Evolutionary conservation across 2,329 filamentous ascomycete species (phyloP), one percentile per base, ranked within the genome.

Genomic region (Cladosporium sp.): DNA sequence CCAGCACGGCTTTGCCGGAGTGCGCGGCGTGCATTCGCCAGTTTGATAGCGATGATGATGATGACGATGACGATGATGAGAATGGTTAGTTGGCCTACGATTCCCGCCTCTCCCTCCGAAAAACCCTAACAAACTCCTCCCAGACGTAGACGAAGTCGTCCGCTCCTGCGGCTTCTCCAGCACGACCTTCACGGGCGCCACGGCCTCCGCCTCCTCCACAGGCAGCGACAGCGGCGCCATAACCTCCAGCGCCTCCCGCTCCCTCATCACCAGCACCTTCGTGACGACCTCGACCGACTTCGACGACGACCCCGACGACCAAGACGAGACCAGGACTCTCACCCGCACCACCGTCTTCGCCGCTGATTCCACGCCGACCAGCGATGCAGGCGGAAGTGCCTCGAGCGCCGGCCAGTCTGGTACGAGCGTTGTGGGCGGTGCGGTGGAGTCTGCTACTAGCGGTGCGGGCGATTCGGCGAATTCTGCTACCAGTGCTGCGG

Each of bases 11-110:
- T 7, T 35, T 67, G 13, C 63, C 65, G 1, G 35, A 55, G 12
- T 67, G 64, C 51, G 63, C 62, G 15, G 60, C 63, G 15, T 67
- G 63, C 48, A 58, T 67, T 30, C 43, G 55, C 4, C 50, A 60
- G 38, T 63, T 53, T 56, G 59, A 63, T 40, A 53, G 46, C 29
- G 59, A 64, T 46, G 60, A 60, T 38, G 57, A 55, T 53, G 60
- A 46, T 59, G 58, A 64, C 48, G 59, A 60, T 36, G 57, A 55
- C 54, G 59, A 45, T 59, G 60, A 64, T 43, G 59, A 65, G 39
- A 55, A 48, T 22, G 45, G 38, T 40, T 2, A 25, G 41, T n/a
- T 32, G 11, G 4, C 8, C 9, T n/a, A 11, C 30, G 11, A 32
- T 4, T 12, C 30, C n/a, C 12, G n/a, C 30, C 6, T 2, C 30